Conservation (phyloP, 176 grass and related monocot genomes). For the Leersia perrieri region DNA sequence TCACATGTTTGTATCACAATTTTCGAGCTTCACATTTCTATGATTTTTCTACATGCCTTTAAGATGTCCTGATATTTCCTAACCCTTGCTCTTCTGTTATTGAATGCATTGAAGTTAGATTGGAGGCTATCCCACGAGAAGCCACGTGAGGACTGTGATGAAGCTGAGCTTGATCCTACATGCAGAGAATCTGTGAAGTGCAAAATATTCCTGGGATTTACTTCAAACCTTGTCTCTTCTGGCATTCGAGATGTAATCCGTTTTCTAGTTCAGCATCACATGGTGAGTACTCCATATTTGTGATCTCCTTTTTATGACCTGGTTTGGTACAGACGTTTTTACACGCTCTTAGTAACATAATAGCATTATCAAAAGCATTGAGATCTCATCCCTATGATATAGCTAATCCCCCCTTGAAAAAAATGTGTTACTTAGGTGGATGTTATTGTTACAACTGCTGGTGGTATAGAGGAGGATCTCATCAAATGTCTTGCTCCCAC, state of each 20-base stretch:
- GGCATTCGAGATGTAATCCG: constrained; percentile 74
- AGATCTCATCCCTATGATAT: neutral
- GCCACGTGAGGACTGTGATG: constrained; percentile 50
- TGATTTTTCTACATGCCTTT: neutral
- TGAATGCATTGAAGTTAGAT: constrained; percentile 61
- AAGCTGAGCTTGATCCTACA: constrained; percentile 54
- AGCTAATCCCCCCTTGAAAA: neutral
- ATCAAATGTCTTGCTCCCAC: constrained; percentile 94
- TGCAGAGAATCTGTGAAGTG: constrained; percentile 83
- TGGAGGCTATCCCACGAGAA: constrained; percentile 84
- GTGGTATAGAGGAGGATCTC: constrained; percentile 95
- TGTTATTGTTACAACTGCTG: constrained; percentile 93
- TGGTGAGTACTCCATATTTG: constrained; percentile 56
- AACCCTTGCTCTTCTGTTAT: constrained; percentile 8
- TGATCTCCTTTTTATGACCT: neutral
- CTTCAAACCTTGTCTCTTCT: constrained; percentile 93
- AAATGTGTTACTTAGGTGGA: constrained; percentile 59
- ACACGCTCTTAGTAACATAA: neutral
- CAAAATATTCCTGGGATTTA: constrained; percentile 97
- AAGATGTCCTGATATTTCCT: neutral
- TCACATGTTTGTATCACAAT: neutral
- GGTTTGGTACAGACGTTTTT: neutral
- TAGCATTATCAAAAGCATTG: neutral
- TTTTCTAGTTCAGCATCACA: constrained; percentile 84
- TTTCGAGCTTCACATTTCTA: neutral